A percentile compares a stretch with the other conserved stretches of the same genome.
Conservation (phyloP, 2,329 filamentous ascomycete genomes). For the Ilyonectria robusta region DNA sequence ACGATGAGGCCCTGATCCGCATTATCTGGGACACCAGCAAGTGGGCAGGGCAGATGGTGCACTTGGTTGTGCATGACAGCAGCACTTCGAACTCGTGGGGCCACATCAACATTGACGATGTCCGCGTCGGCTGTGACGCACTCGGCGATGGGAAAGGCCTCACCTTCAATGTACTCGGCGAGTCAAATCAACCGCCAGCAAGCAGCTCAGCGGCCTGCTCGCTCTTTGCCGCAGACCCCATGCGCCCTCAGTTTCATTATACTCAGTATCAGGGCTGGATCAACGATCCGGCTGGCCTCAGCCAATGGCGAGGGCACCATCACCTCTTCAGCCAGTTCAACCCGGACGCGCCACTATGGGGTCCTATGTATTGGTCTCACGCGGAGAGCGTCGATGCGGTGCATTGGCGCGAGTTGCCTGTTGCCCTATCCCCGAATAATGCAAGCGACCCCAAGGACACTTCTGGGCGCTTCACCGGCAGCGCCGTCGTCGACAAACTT, state of each 20-base stretch:
- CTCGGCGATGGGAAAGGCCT: slow-evolving; percentile 42
- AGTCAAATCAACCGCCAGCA: slow-evolving; percentile 46
- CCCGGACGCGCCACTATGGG: slow-evolving; percentile 43
- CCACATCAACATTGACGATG: slow-evolving; percentile 52
- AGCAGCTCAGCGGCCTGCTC: slow-evolving; percentile 30
- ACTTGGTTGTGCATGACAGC: slow-evolving; percentile 44
- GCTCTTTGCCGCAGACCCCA: slow-evolving; percentile 45
- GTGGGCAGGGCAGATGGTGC: slow-evolving; percentile 45
- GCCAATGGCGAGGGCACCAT: slow-evolving; percentile 43
- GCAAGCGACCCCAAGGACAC: slow-evolving; percentile 29
- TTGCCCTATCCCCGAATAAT: slow-evolving; percentile 39
- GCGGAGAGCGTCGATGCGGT: slow-evolving; percentile 43
- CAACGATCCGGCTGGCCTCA: slow-evolving; percentile 46
- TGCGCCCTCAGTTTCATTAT: slow-evolving; percentile 47
- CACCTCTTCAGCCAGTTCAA: slow-evolving; percentile 48
- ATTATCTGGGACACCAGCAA: slow-evolving; percentile 50
- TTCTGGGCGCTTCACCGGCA: slow-evolving; percentile 46
- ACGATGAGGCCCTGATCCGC: slow-evolving; percentile 50
- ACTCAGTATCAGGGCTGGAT: slow-evolving; percentile 49
- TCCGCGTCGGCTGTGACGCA: slow-evolving; percentile 47
- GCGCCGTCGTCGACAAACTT: slow-evolving; percentile 34
- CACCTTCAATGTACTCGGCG: slow-evolving; percentile 48
- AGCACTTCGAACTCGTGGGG: slow-evolving; percentile 40
- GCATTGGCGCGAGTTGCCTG: slow-evolving; percentile 43
- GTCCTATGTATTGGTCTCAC: slow-evolving; percentile 48